Conservation (phyloP, 83 land plant genomes). For the Thuja plicata region DNA sequence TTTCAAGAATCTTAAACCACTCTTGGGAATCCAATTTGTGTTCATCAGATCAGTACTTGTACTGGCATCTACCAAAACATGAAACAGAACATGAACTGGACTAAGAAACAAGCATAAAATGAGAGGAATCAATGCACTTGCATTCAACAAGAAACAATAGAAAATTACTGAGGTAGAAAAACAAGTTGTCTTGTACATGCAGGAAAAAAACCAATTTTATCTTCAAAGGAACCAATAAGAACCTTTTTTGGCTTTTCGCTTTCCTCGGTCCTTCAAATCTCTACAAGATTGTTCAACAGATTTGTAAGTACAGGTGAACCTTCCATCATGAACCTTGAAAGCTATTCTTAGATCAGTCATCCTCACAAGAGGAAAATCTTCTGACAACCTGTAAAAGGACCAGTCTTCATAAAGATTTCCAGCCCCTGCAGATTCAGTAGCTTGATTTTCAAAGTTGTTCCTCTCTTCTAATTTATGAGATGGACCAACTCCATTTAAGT, state of each 20-base stretch:
- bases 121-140: not conserved
- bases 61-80: conserved; percentile 14
- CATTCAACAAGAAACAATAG: not conserved
- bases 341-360: conserved; percentile 16
- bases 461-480: not conserved
- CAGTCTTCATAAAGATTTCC: conserved; percentile 12
- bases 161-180: not conserved
- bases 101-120: not conserved
- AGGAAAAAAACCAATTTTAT: not conserved
- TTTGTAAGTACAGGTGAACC: conserved; percentile 13
- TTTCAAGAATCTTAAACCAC: conserved; percentile 17
- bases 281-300: conserved; percentile 12
- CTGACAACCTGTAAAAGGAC: conserved; percentile 16
- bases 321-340: conserved; percentile 13
- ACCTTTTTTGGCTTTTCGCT: not conserved
- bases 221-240: not conserved
- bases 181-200: not conserved
- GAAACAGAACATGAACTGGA: not conserved
- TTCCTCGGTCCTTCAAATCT: conserved; percentile 5
- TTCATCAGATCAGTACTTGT: not conserved
- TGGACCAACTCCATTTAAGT: not conserved
- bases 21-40: conserved; percentile 2
- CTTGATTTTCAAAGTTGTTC: not conserved
- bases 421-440: not conserved
- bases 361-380: conserved; percentile 24